Percentiles rank a stretch among this genome's conserved stretches.
Evolutionary conservation across 129 eudicot species (phyloP).

Genomic region (Pseudognaphalium luteoalbum): DNA sequence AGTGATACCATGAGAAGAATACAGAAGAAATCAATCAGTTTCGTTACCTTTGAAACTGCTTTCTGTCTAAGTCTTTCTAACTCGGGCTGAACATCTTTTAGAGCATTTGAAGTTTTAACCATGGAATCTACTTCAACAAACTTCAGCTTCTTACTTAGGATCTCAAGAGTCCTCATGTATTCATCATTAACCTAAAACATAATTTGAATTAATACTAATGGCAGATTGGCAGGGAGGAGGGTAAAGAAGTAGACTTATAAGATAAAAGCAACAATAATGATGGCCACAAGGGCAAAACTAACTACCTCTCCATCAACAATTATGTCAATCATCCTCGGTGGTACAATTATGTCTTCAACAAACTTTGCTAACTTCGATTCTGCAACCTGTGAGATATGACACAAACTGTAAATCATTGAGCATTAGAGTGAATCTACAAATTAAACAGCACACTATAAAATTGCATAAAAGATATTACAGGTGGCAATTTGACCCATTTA

Average conservation of each 20-base stretch:
- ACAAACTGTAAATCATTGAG: slow-evolving; percentile 25
- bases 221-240: background rate
- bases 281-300: slow-evolving; percentile 7
- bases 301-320: slow-evolving; percentile 96
- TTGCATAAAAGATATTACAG: background rate
- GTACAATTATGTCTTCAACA: slow-evolving; percentile 97
- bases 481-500: background rate
- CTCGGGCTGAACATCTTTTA: slow-evolving; percentile 96
- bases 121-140: slow-evolving; percentile 76
- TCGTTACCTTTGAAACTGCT: slow-evolving; percentile 81
- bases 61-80: slow-evolving; percentile 92
- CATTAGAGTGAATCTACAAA: background rate
- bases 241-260: background rate
- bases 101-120: slow-evolving; percentile 90
- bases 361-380: slow-evolving; percentile 93
- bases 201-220: background rate
- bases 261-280: background rate
- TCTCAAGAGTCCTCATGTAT: slow-evolving; percentile 86
- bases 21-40: background rate
- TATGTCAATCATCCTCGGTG: slow-evolving; percentile 96
- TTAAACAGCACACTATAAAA: background rate
- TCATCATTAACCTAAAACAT: slow-evolving; percentile 81
- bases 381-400: slow-evolving; percentile 66
- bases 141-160: slow-evolving; percentile 86
- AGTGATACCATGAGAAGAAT: background rate